Evolutionary conservation across 352 stramenopile genomes (phyloP), one percentile per base, ranked within the genome.

Genomic region (Globisporangium nodosum): DNA sequence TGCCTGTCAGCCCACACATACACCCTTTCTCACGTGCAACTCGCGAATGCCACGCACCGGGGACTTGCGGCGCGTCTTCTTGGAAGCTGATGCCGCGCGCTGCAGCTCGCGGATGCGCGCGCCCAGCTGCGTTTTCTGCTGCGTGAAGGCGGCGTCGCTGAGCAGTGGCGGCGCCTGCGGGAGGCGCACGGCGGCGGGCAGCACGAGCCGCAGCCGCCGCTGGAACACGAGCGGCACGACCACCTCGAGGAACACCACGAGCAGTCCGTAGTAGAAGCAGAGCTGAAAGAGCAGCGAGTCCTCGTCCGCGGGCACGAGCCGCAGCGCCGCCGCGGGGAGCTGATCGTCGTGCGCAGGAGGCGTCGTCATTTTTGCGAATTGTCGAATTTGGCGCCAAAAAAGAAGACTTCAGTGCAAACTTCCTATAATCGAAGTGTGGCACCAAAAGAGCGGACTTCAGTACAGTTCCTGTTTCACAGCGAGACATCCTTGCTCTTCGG

Each of bases 211-310:
- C 57, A 87, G 61, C n/a, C 73, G 76, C n/a, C 71, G 74, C 3
- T 76, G 66, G 49, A 86, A 82, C 12, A 89, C 33, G 47, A 76
- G 61, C 42, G 79, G 79, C 31, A 87, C 55, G 24, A 77, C 31
- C 7, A 87, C 53, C 62, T 89, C 75, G 9, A 85, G 48, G 7
- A 78, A 20, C 35, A 89, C 54, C 35, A 87, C 69, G 20, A 81
- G 33, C 9, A 81, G 50, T 2, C 79, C 79, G 52, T 84, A 81
- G 49, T 74, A 80, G 30, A 90, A 63, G 66, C 76, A 90, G 33
- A 71, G 46, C 54, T 68, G 73, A 52, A 87, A 82, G 49, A 75
- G 47, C 63, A 70, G 61, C 48, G 77, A 66, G 64, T 81, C 75
- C 47, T 83, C 77, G 5, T 83, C 66, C 56, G 81, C 52, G n/a